Evolutionary conservation across 2,329 filamentous ascomycete species (phyloP), one percentile per base, ranked within the genome.

Genomic region (Penicillium sp.): DNA sequence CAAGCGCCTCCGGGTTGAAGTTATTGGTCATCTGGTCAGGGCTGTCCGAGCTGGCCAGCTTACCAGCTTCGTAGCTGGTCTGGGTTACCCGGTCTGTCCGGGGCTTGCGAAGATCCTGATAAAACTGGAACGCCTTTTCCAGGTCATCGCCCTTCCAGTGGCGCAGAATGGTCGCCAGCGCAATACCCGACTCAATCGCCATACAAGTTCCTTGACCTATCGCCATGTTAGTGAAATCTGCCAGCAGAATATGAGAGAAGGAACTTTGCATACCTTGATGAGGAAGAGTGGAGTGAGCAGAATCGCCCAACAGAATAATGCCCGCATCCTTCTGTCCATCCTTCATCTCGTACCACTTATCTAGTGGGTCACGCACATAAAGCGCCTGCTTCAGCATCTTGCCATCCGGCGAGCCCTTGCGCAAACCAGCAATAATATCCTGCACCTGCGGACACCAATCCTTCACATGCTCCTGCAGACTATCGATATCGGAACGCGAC

Each of bases 11-110:
- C 0, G 69, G 67, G 28, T 67, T 67, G 52, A 73, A 71, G 8
- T 55, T 62, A 11, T 58, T 45, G 28, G 62, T 63, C 55, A 69
- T 51, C n/a, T 63, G 51, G 26, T 71, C 65, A 2, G 70, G 68
- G 1, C 66, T 58, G 45, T 72, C 70, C 3, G 71, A 67, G 50
- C 68, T 72, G 10, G 71, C 71, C 39, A 73, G 55, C 54, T 67
- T 71, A 18, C 71, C 71, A n/a, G 70, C 67, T 48, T 73, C 71
- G 31, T 67, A 67, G 55, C 71, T 73, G 1, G 71, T 70, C 48
- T 61, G 56, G 8, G 70, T 72, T 34, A 73, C 62, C 18, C 62
- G 62, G 51, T 74, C 71, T 11, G 71, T 74, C 11, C 71, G 67
- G 3, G 71, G 71, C 52, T 73, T 73, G 34, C 71, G 64, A 14